Percentiles rank a stretch among this genome's conserved stretches.
Conservation (phyloP, 345 rosid genomes). For the Dimocarpus longan region DNA sequence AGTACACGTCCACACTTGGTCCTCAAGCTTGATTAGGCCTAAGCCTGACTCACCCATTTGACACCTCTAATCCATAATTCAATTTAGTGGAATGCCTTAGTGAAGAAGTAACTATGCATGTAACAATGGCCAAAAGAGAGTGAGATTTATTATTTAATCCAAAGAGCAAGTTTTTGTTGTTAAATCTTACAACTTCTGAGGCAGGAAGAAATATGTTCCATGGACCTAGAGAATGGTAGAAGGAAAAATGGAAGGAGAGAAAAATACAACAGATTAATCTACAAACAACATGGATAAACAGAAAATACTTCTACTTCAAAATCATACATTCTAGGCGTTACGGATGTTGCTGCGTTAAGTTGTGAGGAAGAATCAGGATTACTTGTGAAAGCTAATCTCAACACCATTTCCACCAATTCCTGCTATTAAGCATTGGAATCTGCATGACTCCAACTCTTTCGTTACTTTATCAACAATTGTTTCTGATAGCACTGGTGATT, state of each 20-base stretch:
- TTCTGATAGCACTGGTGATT: slow-evolving; percentile 51
- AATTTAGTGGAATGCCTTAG: neutral
- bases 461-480: slow-evolving; percentile 59
- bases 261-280: slow-evolving; percentile 18
- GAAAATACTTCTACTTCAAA: neutral
- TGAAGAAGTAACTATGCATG: neutral
- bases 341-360: neutral
- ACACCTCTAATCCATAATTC: slow-evolving; percentile 7
- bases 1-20: too few relatives aligned
- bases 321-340: neutral
- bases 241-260: neutral
- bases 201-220: neutral
- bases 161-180: neutral
- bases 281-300: slow-evolving; percentile 1
- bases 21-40: too few relatives aligned
- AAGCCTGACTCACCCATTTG: neutral
- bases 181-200: neutral
- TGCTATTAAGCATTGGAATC: slow-evolving; percentile 82
- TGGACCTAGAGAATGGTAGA: too few relatives aligned
- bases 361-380: slow-evolving; percentile 30
- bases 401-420: slow-evolving; percentile 82
- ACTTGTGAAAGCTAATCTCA: slow-evolving; percentile 50
- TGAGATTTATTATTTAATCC: neutral
- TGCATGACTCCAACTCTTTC: slow-evolving; percentile 68
- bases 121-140: neutral